Evolutionary conservation across 495 filamentous ascomycete genomes (phyloP).

Genomic region (Penicillium verhagenii): DNA sequence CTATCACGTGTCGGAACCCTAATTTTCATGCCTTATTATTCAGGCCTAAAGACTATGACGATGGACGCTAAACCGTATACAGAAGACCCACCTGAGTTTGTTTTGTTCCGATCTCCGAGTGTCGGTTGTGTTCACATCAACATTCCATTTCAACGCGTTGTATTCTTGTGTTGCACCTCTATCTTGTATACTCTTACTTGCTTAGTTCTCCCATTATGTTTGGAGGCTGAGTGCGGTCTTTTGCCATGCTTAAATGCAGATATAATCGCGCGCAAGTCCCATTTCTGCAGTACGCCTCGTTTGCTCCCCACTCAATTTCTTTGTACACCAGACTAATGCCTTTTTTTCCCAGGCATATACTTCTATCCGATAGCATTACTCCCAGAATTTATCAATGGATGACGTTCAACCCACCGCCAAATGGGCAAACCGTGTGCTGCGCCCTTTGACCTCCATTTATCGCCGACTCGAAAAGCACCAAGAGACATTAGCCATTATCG

Average conservation of each 20-base stretch:
- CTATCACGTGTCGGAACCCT: too few relatives aligned
- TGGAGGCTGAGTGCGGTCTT: conserved; percentile 5
- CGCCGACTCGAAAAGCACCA: conserved; percentile 47
- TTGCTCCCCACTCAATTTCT: neutral
- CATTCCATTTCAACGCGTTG: conserved; percentile 12
- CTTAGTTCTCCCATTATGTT: conserved; percentile 4
- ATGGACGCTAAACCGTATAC: conserved; percentile 22
- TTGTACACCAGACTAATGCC: neutral
- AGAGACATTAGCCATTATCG: conserved; percentile 35
- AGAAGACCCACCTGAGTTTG: conserved; percentile 29
- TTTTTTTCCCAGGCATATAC: conserved; percentile 6
- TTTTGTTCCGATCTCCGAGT: conserved; percentile 12
- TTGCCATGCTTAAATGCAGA: conserved; percentile 17
- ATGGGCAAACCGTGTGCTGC: conserved; percentile 51
- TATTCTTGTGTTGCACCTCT: conserved; percentile 12
- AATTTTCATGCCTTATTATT: too few relatives aligned
- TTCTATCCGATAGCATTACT: conserved; percentile 6
- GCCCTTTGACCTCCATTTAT: conserved; percentile 46
- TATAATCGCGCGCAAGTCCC: neutral
- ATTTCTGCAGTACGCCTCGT: conserved; percentile 1
- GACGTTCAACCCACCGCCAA: conserved; percentile 43
- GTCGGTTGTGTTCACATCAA: neutral
- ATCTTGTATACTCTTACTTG: conserved; percentile 3
- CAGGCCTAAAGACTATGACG: neutral
- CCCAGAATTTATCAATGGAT: conserved; percentile 28